A percentile compares a stretch with the other conserved stretches of the same genome.
These are phyloP conservation scores for Thermothielavioides terrestris DNA, from an alignment of 495 filamentous ascomycete genomes.

Conservation along the genomic window DNA sequence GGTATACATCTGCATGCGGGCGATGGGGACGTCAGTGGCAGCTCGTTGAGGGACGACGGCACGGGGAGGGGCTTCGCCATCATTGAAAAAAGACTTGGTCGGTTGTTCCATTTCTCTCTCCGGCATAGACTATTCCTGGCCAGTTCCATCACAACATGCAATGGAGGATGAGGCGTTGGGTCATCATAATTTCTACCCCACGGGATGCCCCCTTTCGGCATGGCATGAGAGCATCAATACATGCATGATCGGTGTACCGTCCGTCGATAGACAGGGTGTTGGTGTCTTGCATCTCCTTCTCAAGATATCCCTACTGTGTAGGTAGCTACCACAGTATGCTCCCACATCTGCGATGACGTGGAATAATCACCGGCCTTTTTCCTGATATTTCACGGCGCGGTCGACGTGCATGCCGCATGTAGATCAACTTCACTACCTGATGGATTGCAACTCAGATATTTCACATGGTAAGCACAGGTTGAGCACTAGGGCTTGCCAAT, in stretches of 20 bases:
- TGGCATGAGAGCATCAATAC: slow-evolving; percentile 1
- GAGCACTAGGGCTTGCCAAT: too few species aligned
- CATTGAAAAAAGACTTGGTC: slow-evolving; percentile 10
- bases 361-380: too few species aligned
- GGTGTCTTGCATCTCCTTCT: background rate
- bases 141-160: slow-evolving; percentile 11
- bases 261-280: background rate
- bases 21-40: slow-evolving; percentile 8
- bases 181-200: slow-evolving; percentile 6
- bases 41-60: background rate
- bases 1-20: slow-evolving; percentile 22
- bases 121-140: slow-evolving; percentile 7
- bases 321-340: too few species aligned
- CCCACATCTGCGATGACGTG: too few species aligned
- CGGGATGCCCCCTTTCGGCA: background rate
- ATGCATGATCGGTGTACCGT: background rate
- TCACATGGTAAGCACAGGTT: too few species aligned
- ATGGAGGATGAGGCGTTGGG: slow-evolving; percentile 12
- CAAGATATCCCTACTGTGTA: too few species aligned
- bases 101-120: slow-evolving; percentile 4
- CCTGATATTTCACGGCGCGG: too few species aligned
- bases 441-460: too few species aligned
- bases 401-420: too few species aligned
- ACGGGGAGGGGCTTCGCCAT: background rate
- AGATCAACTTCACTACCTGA: too few species aligned